phyloP scores from a whole-genome alignment of 2,329 filamentous ascomycete genomes.

The Emydomyces testavorans region DNA sequence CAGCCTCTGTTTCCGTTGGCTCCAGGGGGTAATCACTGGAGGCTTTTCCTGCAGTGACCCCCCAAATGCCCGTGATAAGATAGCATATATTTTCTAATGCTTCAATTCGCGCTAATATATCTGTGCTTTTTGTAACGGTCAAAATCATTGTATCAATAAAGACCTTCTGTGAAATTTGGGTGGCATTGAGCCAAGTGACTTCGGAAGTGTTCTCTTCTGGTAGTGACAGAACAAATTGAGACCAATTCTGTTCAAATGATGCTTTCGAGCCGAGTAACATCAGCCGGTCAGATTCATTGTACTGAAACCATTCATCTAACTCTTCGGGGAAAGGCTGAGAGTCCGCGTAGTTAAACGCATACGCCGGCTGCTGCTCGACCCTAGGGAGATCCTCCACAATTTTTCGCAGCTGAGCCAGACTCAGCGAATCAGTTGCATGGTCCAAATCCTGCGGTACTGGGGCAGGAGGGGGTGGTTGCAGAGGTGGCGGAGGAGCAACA shows the following conservation, averaged over 20 bases:
- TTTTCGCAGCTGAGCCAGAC: constrained; percentile 59
- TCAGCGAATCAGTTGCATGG: constrained; percentile 54
- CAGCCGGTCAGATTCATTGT: constrained; percentile 73
- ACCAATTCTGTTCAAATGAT: constrained; percentile 68
- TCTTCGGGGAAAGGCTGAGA: constrained; percentile 68
- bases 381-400: constrained; percentile 64
- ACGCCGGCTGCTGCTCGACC: constrained; percentile 56
- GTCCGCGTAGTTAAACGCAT: constrained; percentile 76
- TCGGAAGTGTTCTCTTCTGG: constrained; percentile 29
- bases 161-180: constrained; percentile 38
- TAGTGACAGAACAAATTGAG: constrained; percentile 37
- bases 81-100: constrained; percentile 39
- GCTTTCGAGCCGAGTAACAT: constrained; percentile 64
- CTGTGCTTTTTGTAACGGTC: constrained; percentile 27
- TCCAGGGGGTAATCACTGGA: constrained; percentile 25
- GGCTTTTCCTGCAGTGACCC: constrained; percentile 47
- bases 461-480: constrained; percentile 37
- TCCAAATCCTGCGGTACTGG: constrained; percentile 29
- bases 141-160: constrained; percentile 33
- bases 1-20: constrained; percentile 27
- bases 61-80: constrained; percentile 58
- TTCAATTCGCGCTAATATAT: constrained; percentile 35
- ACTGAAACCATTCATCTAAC: constrained; percentile 95
- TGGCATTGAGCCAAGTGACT: constrained; percentile 55
- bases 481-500: constrained; percentile 30